These are phyloP conservation scores for Gossypium stocksii DNA, from an alignment of 345 rosid genomes.

Conservation along the genomic window DNA sequence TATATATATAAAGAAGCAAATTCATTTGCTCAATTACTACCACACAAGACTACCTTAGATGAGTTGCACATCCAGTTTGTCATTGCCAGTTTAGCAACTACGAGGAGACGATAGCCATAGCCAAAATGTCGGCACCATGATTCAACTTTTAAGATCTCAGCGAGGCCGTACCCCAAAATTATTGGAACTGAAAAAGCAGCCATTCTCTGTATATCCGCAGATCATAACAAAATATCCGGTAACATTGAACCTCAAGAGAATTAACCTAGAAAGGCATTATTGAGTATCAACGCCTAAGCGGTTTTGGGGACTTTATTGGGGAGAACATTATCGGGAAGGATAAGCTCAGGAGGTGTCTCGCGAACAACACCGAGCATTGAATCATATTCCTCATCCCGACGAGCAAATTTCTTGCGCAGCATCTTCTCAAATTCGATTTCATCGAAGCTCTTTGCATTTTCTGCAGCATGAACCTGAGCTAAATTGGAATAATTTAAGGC, in stretches of 20 bases:
- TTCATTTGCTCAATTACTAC: background rate
- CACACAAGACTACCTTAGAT: background rate
- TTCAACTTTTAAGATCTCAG: background rate
- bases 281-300: slow-evolving; percentile 15
- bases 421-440: slow-evolving; percentile 71
- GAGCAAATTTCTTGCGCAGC: slow-evolving; percentile 63
- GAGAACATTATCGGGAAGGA: slow-evolving; percentile 50
- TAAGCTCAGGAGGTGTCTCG: slow-evolving; percentile 63
- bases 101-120: background rate
- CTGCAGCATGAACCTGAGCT: slow-evolving; percentile 77
- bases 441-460: slow-evolving; percentile 61
- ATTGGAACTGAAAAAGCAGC: slow-evolving; percentile 19
- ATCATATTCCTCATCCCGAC: slow-evolving; percentile 70
- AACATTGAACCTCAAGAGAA: slow-evolving; percentile 3
- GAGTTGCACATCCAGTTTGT: background rate
- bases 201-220: slow-evolving; percentile 5
- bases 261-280: slow-evolving; percentile 4
- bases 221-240: background rate
- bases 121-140: background rate
- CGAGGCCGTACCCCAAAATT: slow-evolving; percentile 8
- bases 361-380: slow-evolving; percentile 79
- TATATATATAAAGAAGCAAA: background rate
- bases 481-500: slow-evolving; percentile 63
- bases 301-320: slow-evolving; percentile 45
- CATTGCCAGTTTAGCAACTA: background rate